Evolutionary conservation across 768 basidiomycete species (phyloP), one percentile per base, ranked within the genome.

Genomic region (Obba rivulosa): DNA sequence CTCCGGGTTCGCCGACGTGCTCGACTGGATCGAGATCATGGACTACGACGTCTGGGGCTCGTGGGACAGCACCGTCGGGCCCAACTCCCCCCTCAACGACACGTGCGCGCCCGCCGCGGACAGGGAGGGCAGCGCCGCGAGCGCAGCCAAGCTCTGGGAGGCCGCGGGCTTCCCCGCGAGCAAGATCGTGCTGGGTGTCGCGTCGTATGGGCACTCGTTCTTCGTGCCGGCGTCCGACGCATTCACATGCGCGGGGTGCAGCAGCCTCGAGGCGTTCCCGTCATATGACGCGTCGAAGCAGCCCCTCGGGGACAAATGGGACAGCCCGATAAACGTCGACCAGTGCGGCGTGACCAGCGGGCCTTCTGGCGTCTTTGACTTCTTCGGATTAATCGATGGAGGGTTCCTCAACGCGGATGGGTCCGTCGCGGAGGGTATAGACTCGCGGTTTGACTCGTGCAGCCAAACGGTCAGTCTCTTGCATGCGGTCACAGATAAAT

Each of bases 61-160:
- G 11, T 75, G 74, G 59, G 70, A 73, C 40, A 61, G 69, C 48
- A 61, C 79, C 52, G 72, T 77, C 43, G 92, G 92, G 1, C 80
- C 94, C 14, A 90, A 89, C 62, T 85, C 94, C 2, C 92, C 93
- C 11, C 71, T 95, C 36, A 69, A 82, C 45, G 83, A 95, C 66
- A 71, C 76, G 0, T 94, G 93, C 62, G 77, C 80, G 13, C 28
- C 28, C 28, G 28, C 28, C 5, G 1, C 66, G 82, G 31, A 55
- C 41, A 81, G 78, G 45, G 67, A 70, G 35, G 90, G 92, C 2
- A 95, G 92, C 34, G 92, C 87, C 8, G 70, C 73, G 24, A 83
- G 83, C 3, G 83, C 87, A 2, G 76, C 96, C 39, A 62, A 71
- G 13, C 76, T 78, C 7, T 97, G 93, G 94, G 79, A 74, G 0